A percentile compares a stretch with the other conserved stretches of the same genome.
Evolutionary conservation across 331 rosid genomes (phyloP).

Genomic region (Phaseolus coccineus): DNA sequence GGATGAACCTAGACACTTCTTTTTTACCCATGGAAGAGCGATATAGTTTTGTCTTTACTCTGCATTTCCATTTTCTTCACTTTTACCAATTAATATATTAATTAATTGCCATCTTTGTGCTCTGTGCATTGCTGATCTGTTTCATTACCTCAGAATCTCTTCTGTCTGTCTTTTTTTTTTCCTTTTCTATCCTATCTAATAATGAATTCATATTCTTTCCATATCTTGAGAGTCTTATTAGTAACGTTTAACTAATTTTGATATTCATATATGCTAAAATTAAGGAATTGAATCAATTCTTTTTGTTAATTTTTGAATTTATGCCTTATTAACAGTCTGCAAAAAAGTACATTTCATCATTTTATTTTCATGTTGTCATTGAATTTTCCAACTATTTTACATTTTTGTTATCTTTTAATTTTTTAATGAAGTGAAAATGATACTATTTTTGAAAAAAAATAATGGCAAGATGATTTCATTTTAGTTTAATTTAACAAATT

Average conservation of each 20-base stretch:
- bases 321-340: not conserved
- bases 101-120: not conserved
- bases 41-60: not conserved
- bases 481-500: too few species aligned
- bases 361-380: too few species aligned
- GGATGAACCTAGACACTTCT: conserved; percentile 75
- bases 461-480: too few species aligned
- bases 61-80: not conserved
- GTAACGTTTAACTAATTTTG: not conserved
- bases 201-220: not conserved
- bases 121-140: conserved; percentile 7
- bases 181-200: not conserved
- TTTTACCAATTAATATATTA: not conserved
- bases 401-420: too few species aligned
- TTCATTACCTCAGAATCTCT: conserved; percentile 15
- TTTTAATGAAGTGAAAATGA: too few species aligned
- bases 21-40: not conserved
- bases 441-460: too few species aligned
- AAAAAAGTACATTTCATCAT: not conserved
- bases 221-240: not conserved
- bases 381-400: too few species aligned
- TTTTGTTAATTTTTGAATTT: not conserved
- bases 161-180: not conserved
- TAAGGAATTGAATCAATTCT: not conserved
- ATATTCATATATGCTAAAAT: not conserved